Base-by-base conservation (phyloP, 2,329 filamentous ascomycete species). In the Leptographium wingfieldii region DNA sequence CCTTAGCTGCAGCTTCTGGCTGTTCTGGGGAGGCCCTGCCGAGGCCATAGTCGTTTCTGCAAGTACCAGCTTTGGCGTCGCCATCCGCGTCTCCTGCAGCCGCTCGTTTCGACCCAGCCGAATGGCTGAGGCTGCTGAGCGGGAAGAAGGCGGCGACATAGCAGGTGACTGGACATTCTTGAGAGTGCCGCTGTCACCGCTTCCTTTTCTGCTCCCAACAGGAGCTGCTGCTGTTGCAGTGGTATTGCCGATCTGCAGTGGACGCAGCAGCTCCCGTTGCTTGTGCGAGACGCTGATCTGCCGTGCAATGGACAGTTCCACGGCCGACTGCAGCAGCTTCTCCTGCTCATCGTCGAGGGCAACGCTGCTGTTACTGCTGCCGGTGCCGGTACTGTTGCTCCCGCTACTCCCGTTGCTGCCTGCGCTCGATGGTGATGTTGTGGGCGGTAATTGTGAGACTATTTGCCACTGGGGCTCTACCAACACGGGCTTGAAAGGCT, bases 301-400 rank as follows among this genome's bases (percentile, higher is more conserved):
- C 1, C 85, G 76, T 0, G 84, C 84, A 65, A 88, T 87, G 1
- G 83, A 86, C 54, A 85, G 76, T 69, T 86, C 80, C 4, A 85
- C 83, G 1, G 83, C 81, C 52, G 77, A 77, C 63, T 78, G 77
- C 16, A 80, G 52, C 19, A 35, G 33, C 33, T 38, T 38, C 16
- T 35, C 33, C 11, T 55, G 16, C 25, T 52, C 49, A 12, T 29
- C 16, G 6, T 52, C 49, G 12, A 52, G 3, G 19, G 49, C 27
- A 29, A 29, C 27, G n/a, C 12, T 29, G 49, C 22, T 58, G 5
- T 4, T 29, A 27, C 3, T 27, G 43, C 40, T 38, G 52, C 35
- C 10, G 12, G 16, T 49, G 35, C 16, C 43, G 40, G 57, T 59
- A 38, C 40, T 59, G 29, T 52, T 58, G 61, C 53, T 66, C 65